Base-by-base conservation (phyloP, 2,329 filamentous ascomycete genomes). In the Dactylellina cionopaga region DNA sequence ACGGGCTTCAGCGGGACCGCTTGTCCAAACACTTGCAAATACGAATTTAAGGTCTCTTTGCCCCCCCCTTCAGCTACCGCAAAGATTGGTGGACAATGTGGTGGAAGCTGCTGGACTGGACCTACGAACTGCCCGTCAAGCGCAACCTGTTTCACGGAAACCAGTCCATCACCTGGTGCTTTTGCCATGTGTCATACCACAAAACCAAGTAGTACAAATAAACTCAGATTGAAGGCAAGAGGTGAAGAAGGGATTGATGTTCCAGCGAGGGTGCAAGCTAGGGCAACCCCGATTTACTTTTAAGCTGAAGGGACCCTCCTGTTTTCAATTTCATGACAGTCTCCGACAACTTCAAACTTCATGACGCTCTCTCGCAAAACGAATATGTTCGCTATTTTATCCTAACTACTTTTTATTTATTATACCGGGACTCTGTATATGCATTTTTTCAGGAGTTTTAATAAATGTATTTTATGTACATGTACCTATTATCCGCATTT, bases 101-200 rank as follows among this genome's bases (percentile, higher is more conserved):
- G 69, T 46, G 69, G 69, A n/a, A 62, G 15, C 43, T 68, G 69
- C 41, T 74, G 69, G 69, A 17, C 46, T 3, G 69, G 69, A 10
- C 69, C 69, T 7, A 74, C 62, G 43, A 74, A 74, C 33, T 74
- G 69, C 22, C 56, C 69, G 1, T 2, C 17, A 9, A 41, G 60
- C 13, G 62, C 62, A 27, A 68, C 51, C 22, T 74, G 69, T 39
- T 68, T 33, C 31, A 66, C 69, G 9, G 62, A 68, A 13, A 68
- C 41, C 3, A 33, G 24, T 9, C 69, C 69, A 13, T 31, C 5
- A 10, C 54, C 69, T 3, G 69, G 69, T 9, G 62, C 31, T 10
- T 74, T 51, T 39, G 69, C 69, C 15, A 62, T 68, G 62, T 74
- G 69, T 22, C 44, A 62, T 49, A 68, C 69, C 6, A 41, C 31